Percentiles rank a stretch among this genome's conserved stretches.
phyloP scores from a whole-genome alignment of 257 asterid genomes.

The Misopates orontium region DNA sequence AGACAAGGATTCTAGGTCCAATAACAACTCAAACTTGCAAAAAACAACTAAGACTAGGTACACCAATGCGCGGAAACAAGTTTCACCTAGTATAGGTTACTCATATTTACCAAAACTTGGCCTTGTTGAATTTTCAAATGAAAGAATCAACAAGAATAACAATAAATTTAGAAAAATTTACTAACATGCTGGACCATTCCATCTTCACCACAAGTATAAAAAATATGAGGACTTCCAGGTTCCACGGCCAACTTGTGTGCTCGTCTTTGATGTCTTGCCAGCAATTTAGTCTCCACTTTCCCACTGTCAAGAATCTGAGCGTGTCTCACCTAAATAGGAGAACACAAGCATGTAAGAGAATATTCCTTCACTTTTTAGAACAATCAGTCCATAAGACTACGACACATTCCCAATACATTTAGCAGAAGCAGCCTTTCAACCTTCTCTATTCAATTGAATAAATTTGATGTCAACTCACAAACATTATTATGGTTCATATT shows the following conservation, averaged over 20 bases:
- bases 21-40: conserved; percentile 6
- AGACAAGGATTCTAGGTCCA: conserved; percentile 1
- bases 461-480: conserved; percentile 12
- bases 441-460: not conserved
- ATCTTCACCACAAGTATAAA: conserved; percentile 95
- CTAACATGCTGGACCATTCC: conserved; percentile 94
- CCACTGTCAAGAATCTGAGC: conserved; percentile 70
- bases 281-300: conserved; percentile 60
- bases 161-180: conserved; percentile 10
- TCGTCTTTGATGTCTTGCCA: conserved; percentile 68
- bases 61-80: conserved; percentile 2
- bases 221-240: conserved; percentile 82
- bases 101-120: not conserved
- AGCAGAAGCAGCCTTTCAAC: not conserved
- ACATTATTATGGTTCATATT: conserved; percentile 10
- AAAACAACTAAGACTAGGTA: conserved; percentile 4
- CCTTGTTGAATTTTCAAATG: not conserved
- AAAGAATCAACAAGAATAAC: conserved; percentile 12
- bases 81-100: not conserved
- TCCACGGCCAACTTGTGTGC: conserved; percentile 86
- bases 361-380: conserved; percentile 9
- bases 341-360: conserved; percentile 22
- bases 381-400: not conserved
- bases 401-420: conserved; percentile 8
- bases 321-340: conserved; percentile 65